Evolutionary conservation across 2,329 filamentous ascomycete genomes (phyloP).

Genomic region (Alternaria triticina): DNA sequence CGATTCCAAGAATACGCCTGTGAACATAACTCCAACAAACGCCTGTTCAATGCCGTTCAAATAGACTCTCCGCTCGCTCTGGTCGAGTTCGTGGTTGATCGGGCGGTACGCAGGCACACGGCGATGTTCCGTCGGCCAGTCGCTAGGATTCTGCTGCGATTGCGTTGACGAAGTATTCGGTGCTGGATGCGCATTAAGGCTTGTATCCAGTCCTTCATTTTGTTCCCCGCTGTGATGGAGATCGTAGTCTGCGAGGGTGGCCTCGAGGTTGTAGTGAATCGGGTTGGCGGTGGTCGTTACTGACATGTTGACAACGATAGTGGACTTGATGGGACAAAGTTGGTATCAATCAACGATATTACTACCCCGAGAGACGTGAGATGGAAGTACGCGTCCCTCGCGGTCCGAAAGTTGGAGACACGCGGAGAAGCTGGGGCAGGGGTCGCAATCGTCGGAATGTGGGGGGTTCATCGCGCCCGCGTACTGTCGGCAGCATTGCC

Average conservation of each 20-base stretch:
- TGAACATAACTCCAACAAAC: slow-evolving; percentile 60
- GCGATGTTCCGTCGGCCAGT: slow-evolving; percentile 58
- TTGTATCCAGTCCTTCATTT: slow-evolving; percentile 37
- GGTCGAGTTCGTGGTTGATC: slow-evolving; percentile 53
- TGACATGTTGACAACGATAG: slow-evolving; percentile 44
- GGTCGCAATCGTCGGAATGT: slow-evolving; percentile 22
- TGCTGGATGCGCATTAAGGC: slow-evolving; percentile 37
- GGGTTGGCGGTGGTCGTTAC: slow-evolving; percentile 54
- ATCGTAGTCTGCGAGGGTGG: slow-evolving; percentile 55
- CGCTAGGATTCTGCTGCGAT: slow-evolving; percentile 20
- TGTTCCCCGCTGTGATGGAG: slow-evolving; percentile 52
- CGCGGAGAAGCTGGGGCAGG: slow-evolving; percentile 9
- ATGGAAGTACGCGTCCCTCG: not conserved
- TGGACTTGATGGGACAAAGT: not conserved
- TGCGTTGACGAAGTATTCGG: slow-evolving; percentile 30
- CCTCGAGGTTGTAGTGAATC: slow-evolving; percentile 43
- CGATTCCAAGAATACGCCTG: slow-evolving; percentile 54
- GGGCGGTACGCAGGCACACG: slow-evolving; percentile 58
- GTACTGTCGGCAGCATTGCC: not conserved
- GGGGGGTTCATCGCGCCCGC: slow-evolving; percentile 7
- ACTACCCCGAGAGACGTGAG: not conserved
- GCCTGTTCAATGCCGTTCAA: slow-evolving; percentile 53
- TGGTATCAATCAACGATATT: not conserved
- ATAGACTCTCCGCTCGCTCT: slow-evolving; percentile 52
- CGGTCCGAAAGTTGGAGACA: slow-evolving; percentile 1